Evolutionary conservation across 345 rosid species (phyloP).

Genomic region (Acer negundo): DNA sequence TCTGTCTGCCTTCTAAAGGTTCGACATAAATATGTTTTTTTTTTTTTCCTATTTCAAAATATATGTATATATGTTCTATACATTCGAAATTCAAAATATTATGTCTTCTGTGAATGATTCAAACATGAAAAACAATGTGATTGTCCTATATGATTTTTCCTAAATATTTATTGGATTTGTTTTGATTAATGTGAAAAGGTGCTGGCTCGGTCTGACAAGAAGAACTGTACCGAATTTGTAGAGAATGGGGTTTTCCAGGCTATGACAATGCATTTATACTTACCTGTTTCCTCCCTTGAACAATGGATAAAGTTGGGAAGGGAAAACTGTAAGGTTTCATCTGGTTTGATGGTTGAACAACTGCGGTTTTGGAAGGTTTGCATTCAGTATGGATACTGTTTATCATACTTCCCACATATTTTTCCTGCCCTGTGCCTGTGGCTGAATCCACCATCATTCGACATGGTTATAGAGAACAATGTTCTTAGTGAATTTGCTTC

Average conservation of each 20-base stretch:
- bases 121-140: background rate
- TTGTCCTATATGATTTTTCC: background rate
- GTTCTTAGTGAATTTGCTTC: constrained; percentile 66
- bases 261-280: constrained; percentile 76
- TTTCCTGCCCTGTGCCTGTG: constrained; percentile 85
- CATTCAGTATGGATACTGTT: constrained; percentile 62
- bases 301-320: constrained; percentile 71
- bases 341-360: constrained; percentile 81
- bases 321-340: constrained; percentile 66
- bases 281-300: constrained; percentile 58
- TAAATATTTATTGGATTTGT: constrained; percentile 10
- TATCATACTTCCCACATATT: constrained; percentile 66
- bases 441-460: constrained; percentile 76
- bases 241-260: constrained; percentile 52
- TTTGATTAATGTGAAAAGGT: constrained; percentile 45
- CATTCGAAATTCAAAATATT: background rate
- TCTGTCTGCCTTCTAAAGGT: constrained; percentile 77
- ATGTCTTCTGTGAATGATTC: background rate
- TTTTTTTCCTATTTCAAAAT: background rate
- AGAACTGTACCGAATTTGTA: constrained; percentile 53
- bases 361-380: constrained; percentile 83
- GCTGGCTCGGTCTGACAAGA: constrained; percentile 67
- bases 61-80: background rate
- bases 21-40: background rate
- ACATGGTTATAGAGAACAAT: constrained; percentile 54